phyloP scores from a whole-genome alignment of 192 early-diverging fungal genomes.

The Backusella macrospora region DNA sequence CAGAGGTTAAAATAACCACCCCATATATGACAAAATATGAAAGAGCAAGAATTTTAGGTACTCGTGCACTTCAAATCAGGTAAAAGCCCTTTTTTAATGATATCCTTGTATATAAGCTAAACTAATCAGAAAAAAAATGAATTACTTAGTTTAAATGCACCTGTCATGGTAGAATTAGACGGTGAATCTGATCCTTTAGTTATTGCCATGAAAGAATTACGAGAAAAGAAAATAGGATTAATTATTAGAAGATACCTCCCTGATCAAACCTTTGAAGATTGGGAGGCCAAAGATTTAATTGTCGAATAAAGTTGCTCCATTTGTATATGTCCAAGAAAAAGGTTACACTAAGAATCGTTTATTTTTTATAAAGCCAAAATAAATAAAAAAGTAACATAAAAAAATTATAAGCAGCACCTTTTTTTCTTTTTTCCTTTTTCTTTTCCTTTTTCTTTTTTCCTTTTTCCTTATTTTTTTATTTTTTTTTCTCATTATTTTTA shows the following conservation, averaged over 20 bases:
- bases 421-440: neutral
- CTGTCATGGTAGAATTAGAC: constrained; percentile 92
- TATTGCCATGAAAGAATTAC: constrained; percentile 94
- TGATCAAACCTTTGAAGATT: constrained; percentile 93
- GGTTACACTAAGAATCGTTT: neutral
- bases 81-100: constrained; percentile 23
- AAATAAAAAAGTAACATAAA: neutral
- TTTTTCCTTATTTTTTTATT: neutral
- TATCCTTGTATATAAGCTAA: neutral
- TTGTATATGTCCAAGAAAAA: neutral
- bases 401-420: too few relatives aligned
- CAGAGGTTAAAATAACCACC: constrained; percentile 90
- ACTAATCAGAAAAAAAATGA: neutral
- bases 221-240: constrained; percentile 91
- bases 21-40: constrained; percentile 99
- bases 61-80: constrained; percentile 93
- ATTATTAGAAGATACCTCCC: constrained; percentile 92
- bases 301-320: constrained; percentile 50
- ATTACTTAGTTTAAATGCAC: constrained; percentile 88
- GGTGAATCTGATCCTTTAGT: constrained; percentile 92
- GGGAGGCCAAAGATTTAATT: constrained; percentile 90
- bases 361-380: neutral
- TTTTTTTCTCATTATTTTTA: constrained; percentile 4
- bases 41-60: constrained; percentile 84
- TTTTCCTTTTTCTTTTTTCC: neutral